Evolutionary conservation across 108 stramenopile genomes (phyloP), one percentile per base, ranked within the genome.

Genomic region (Skeletonema menzelii): DNA sequence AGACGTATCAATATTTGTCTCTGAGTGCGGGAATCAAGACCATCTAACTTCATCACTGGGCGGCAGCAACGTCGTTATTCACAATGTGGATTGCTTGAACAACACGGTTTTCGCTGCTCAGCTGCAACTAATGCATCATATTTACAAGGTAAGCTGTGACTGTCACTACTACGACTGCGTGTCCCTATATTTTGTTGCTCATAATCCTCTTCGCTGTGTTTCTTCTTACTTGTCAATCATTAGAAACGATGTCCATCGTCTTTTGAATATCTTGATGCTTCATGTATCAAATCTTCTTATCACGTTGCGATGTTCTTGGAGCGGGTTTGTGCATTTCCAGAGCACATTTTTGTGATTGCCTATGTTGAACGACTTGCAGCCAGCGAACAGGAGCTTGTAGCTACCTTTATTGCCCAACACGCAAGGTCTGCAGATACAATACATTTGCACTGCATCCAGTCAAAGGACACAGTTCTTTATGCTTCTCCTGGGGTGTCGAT

Each of bases 211-310:
- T 1, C 19, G 5, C 17, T 17, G 3, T 47, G 17, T 17, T 19
- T 47, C 12, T 47, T 4, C 46, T 53, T 53, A 5, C 46, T 53
- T 53, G 8, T 22, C 20, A 8, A 22, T 8, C 17, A 20, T 8
- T 2, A 73, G 72, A 56, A 32, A 27, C 65, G 66, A 8, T 28
- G 35, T 28, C 72, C 72, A 59, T 57, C 72, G 17, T 59, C 65
- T 27, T 73, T 68, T 73, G 56, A 73, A 31, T 24, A 67, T 38
- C 56, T 73, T n/a, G 67, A 68, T 67, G 72, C 65, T 13, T 35
- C 72, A 3, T 68, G 35, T 32, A 68, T 27, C 26, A 11, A 67
- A n/a, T 40, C 65, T 19, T 11, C 55, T 5, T 13, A 59, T 17
- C 35, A 73, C n/a, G 61, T 73, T 14, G 14, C 34, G 0, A 30